These are phyloP conservation scores for Pythium apleroticum DNA, from an alignment of 352 stramenopile species.

Conservation along the genomic window DNA sequence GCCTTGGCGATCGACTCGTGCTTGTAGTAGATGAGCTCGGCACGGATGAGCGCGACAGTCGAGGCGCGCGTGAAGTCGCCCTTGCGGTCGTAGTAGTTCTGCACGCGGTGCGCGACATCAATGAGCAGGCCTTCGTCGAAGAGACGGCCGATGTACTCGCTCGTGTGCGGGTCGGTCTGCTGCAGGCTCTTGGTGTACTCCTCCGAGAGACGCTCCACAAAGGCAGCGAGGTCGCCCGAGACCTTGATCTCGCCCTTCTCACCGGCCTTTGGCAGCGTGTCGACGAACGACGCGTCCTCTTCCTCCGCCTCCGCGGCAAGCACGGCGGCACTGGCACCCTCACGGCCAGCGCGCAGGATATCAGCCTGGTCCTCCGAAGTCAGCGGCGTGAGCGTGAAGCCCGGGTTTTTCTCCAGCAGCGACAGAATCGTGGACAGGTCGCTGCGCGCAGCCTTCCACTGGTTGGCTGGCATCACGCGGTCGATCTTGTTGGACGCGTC, in stretches of 20 bases:
- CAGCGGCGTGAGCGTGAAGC: conserved; percentile 66
- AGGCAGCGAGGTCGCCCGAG: conserved; percentile 85
- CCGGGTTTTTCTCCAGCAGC: conserved; percentile 82
- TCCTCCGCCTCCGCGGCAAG: conserved; percentile 78
- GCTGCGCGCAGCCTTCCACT: conserved; percentile 75
- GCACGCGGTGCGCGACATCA: conserved; percentile 80
- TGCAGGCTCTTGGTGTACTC: conserved; percentile 99
- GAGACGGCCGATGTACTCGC: conserved; percentile 94
- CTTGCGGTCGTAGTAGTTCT: conserved; percentile 91
- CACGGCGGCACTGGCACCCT: conserved; percentile 59
- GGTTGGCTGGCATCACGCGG: conserved; percentile 72
- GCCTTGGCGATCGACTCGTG: conserved; percentile 92
- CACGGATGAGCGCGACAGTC: conserved; percentile 87
- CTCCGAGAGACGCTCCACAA: conserved; percentile 93
- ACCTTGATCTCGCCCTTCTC: conserved; percentile 86
- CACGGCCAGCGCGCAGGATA: conserved; percentile 64
- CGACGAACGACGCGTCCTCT: conserved; percentile 82
- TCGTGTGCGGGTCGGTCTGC: conserved; percentile 94
- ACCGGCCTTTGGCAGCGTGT: conserved; percentile 66
- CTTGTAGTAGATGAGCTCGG: conserved; percentile 98
- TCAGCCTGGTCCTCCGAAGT: conserved; percentile 86
- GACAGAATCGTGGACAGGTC: conserved; percentile 69
- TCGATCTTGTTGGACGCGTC: conserved; percentile 86
- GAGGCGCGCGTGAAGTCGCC: conserved; percentile 77
- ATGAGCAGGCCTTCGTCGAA: conserved; percentile 93